A percentile compares a stretch with the other conserved stretches of the same genome.
Conservation (phyloP, 805 yeast species). For the Metschnikowia cerradonensis region DNA sequence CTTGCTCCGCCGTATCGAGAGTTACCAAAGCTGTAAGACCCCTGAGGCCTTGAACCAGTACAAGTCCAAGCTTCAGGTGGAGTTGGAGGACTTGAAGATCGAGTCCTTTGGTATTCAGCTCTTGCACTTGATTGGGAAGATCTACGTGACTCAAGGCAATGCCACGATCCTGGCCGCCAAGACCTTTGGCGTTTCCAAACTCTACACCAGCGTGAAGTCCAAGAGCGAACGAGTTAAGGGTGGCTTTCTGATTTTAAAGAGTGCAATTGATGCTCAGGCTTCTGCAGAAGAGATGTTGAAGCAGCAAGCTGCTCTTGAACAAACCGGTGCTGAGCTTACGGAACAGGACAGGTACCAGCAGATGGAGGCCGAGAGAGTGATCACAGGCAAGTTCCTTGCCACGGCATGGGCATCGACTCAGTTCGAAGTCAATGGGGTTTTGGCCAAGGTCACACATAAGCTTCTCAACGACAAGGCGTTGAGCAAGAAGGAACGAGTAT, state of each 20-base stretch:
- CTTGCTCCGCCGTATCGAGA: slow-evolving; percentile 46
- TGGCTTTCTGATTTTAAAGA: slow-evolving; percentile 74
- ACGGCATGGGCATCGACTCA: slow-evolving; percentile 95
- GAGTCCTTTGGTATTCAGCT: slow-evolving; percentile 94
- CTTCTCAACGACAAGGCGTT: slow-evolving; percentile 54
- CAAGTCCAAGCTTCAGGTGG: slow-evolving; percentile 48
- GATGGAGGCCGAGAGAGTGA: slow-evolving; percentile 73
- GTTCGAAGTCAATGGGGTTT: slow-evolving; percentile 82
- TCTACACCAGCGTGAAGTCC: slow-evolving; percentile 76
- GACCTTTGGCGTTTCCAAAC: slow-evolving; percentile 82
- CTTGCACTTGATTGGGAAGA: slow-evolving; percentile 74
- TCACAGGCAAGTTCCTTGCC: slow-evolving; percentile 85
- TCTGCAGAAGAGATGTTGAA: slow-evolving; percentile 64
- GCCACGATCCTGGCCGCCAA: slow-evolving; percentile 71
- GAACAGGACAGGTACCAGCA: slow-evolving; percentile 31
- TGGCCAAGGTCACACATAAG: slow-evolving; percentile 63
- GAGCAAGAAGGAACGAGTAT: slow-evolving; percentile 55
- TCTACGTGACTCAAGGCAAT: slow-evolving; percentile 71
- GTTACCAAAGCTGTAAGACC: slow-evolving; percentile 56
- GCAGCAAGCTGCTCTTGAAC: slow-evolving; percentile 53
- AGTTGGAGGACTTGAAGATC: slow-evolving; percentile 78
- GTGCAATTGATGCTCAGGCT: slow-evolving; percentile 84
- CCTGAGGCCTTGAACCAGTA: slow-evolving; percentile 58
- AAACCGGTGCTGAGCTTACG: slow-evolving; percentile 28
- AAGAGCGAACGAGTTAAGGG: slow-evolving; percentile 81